Conservation (phyloP, 441 rosid species). For the Codiaeum variegatum region DNA sequence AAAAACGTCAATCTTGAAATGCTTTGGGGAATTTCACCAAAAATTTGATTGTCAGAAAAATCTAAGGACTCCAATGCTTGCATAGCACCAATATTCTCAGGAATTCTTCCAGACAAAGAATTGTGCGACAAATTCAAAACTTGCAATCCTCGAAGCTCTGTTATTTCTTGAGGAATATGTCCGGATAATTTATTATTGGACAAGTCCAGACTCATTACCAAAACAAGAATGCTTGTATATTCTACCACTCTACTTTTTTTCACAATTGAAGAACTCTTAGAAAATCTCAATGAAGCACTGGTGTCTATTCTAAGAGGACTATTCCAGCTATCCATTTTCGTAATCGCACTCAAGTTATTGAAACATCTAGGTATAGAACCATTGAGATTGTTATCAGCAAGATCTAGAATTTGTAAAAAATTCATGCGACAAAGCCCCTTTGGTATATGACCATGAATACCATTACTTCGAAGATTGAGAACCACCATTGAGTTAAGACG, state of each 20-base stretch:
- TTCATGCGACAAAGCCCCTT: not conserved
- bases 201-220: not conserved
- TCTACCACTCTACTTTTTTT: slow-evolving; percentile 2
- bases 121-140: slow-evolving; percentile 21
- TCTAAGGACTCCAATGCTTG: slow-evolving; percentile 17
- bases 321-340: not conserved
- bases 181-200: slow-evolving; percentile 12
- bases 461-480: not conserved
- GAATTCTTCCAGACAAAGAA: not conserved
- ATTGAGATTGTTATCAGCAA: not conserved
- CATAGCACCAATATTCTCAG: slow-evolving; percentile 5
- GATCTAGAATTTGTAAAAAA: not conserved
- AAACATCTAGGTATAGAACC: slow-evolving; percentile 11
- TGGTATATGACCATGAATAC: not conserved
- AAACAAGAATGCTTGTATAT: not conserved
- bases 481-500: not conserved
- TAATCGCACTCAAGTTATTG: not conserved
- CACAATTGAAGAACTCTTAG: not conserved
- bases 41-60: slow-evolving; percentile 16
- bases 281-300: not conserved
- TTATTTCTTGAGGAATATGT: slow-evolving; percentile 17
- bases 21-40: slow-evolving; percentile 20
- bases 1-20: slow-evolving; percentile 13
- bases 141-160: not conserved
- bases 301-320: not conserved